These are phyloP conservation scores for Fistulifera pelliculosa DNA, from an alignment of 108 stramenopile species.

Conservation along the genomic window DNA sequence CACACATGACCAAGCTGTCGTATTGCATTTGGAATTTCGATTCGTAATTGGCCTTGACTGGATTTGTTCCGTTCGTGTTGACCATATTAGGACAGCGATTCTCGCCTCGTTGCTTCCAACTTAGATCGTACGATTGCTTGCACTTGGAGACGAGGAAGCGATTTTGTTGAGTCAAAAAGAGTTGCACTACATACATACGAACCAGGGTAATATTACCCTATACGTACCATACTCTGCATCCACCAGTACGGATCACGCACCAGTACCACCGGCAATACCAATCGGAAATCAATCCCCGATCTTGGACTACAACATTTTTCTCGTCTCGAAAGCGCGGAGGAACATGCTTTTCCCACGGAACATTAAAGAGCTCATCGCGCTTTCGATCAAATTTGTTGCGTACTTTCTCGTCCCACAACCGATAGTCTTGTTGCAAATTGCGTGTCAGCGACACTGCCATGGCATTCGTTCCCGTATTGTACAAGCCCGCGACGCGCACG, in stretches of 20 bases:
- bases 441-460: conserved; percentile 26
- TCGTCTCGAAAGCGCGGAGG: conserved; percentile 33
- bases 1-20: conserved; percentile 55
- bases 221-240: conserved; percentile 45
- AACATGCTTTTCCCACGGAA: conserved; percentile 67
- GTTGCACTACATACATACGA: background rate
- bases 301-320: conserved; percentile 21
- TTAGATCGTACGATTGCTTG: conserved; percentile 3
- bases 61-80: conserved; percentile 6
- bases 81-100: conserved; percentile 63
- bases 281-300: conserved; percentile 19
- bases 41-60: conserved; percentile 24
- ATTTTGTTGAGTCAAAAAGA: too few species aligned
- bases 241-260: conserved; percentile 67
- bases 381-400: conserved; percentile 1
- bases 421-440: conserved; percentile 35
- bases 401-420: background rate
- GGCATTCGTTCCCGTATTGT: conserved; percentile 67
- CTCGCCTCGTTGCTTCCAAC: conserved; percentile 21
- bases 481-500: conserved; percentile 42
- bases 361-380: conserved; percentile 18
- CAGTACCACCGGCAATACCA: conserved; percentile 50
- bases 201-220: background rate
- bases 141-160: conserved; percentile 3
- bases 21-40: background rate